Percentiles rank a stretch among this genome's conserved stretches.
phyloP scores from a whole-genome alignment of 345 rosid species.

The rapeseed (Brassica napus) region DNA sequence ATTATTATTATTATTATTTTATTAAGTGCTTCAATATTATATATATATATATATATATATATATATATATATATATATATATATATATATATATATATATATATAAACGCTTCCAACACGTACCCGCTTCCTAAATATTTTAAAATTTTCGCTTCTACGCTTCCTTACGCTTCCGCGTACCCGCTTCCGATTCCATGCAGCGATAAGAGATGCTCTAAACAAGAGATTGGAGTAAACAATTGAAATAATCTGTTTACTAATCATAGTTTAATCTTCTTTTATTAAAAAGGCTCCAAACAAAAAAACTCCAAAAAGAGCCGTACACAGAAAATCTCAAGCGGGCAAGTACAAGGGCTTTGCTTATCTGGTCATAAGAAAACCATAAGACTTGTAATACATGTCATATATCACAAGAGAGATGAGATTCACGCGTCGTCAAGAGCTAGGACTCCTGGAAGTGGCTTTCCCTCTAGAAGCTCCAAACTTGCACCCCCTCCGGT shows the following conservation, averaged over 20 bases:
- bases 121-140: too few species aligned
- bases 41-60: too few species aligned
- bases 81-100: too few species aligned
- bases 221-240: too few species aligned
- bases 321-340: constrained; percentile 24
- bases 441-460: constrained; percentile 83
- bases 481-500: constrained; percentile 94
- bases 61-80: too few species aligned
- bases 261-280: constrained; percentile 16
- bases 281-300: constrained; percentile 10
- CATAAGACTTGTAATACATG: constrained; percentile 26
- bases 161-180: too few species aligned
- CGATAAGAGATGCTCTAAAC: too few species aligned
- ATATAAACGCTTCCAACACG: too few species aligned
- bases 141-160: too few species aligned
- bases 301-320: constrained; percentile 24
- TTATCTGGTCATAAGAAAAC: constrained; percentile 20
- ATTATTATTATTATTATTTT: too few species aligned
- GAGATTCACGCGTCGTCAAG: constrained; percentile 60
- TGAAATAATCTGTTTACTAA: neutral
- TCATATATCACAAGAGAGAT: constrained; percentile 19
- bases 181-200: too few species aligned
- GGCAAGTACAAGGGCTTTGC: constrained; percentile 2
- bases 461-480: constrained; percentile 84
- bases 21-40: too few species aligned